These are phyloP conservation scores for Pichia thaimueangensis DNA, from an alignment of 805 yeast species.

Conservation along the genomic window DNA sequence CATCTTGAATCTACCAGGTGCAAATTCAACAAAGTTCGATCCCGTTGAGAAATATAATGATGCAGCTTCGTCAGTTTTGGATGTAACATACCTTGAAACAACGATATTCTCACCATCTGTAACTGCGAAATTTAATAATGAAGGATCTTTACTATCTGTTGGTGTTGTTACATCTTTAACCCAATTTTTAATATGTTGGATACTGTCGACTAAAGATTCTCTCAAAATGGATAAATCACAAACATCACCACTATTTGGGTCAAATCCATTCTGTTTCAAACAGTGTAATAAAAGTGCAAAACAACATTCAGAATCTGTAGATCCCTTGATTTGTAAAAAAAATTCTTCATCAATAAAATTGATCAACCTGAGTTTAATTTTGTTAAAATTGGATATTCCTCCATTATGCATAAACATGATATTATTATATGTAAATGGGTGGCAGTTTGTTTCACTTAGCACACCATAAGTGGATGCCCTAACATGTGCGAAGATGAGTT, in stretches of 20 bases:
- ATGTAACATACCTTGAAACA: conserved; percentile 81
- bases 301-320: conserved; percentile 94
- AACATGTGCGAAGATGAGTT: conserved; percentile 88
- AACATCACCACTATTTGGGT: conserved; percentile 39
- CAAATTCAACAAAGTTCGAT: conserved; percentile 80
- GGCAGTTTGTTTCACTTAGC: conserved; percentile 91
- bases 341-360: conserved; percentile 73
- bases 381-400: conserved; percentile 65
- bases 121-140: conserved; percentile 85
- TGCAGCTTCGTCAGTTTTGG: conserved; percentile 91
- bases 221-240: conserved; percentile 50
- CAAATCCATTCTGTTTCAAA: conserved; percentile 65
- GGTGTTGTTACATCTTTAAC: conserved; percentile 58
- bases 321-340: conserved; percentile 78
- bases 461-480: conserved; percentile 96
- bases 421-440: conserved; percentile 84
- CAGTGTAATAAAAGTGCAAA: conserved; percentile 84
- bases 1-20: conserved; percentile 90
- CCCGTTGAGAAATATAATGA: conserved; percentile 93
- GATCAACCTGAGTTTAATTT: conserved; percentile 67
- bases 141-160: conserved; percentile 66
- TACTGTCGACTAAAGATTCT: conserved; percentile 64
- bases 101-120: conserved; percentile 88
- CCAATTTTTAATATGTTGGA: conserved; percentile 74
- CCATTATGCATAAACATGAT: conserved; percentile 98